Conservation (phyloP, 495 filamentous ascomycete species). For the Neurospora sp. region DNA sequence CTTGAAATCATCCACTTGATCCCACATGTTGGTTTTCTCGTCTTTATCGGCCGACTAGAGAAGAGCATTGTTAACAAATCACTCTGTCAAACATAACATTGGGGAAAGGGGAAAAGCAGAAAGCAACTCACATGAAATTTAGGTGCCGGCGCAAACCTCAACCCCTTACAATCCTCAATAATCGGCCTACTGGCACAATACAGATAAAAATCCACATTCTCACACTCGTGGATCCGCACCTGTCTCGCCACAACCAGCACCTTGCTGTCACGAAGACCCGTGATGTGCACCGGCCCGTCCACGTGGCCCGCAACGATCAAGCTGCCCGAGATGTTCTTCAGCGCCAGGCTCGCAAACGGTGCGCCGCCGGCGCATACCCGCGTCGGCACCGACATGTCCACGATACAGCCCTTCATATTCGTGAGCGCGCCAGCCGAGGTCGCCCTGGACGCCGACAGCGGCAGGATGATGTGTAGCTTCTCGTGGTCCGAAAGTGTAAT, state of each 20-base stretch:
- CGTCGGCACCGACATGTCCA: constrained; percentile 67
- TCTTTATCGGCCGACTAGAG: constrained; percentile 22
- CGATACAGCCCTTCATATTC: constrained; percentile 58
- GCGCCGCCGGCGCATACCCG: constrained; percentile 26
- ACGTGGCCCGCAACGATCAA: constrained; percentile 70
- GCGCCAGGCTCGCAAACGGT: constrained; percentile 62
- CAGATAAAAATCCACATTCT: constrained; percentile 70
- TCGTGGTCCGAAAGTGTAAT: constrained; percentile 55
- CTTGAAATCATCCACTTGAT: constrained; percentile 92
- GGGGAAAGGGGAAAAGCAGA: neutral
- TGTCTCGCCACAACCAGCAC: constrained; percentile 71
- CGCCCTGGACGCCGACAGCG: constrained; percentile 52
- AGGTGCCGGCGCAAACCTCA: constrained; percentile 72
- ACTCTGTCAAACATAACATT: neutral
- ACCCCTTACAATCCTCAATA: constrained; percentile 73
- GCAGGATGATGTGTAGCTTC: constrained; percentile 61
- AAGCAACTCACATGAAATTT: constrained; percentile 49
- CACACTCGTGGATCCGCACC: constrained; percentile 82
- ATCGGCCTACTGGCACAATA: constrained; percentile 76
- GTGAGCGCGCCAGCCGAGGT: constrained; percentile 64
- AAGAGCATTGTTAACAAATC: neutral
- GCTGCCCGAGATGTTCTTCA: constrained; percentile 57
- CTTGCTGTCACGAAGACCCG: constrained; percentile 58
- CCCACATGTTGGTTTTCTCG: constrained; percentile 55
- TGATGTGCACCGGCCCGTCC: constrained; percentile 74